Conservation (phyloP, 805 yeast species). For the Candida andamanensis region DNA sequence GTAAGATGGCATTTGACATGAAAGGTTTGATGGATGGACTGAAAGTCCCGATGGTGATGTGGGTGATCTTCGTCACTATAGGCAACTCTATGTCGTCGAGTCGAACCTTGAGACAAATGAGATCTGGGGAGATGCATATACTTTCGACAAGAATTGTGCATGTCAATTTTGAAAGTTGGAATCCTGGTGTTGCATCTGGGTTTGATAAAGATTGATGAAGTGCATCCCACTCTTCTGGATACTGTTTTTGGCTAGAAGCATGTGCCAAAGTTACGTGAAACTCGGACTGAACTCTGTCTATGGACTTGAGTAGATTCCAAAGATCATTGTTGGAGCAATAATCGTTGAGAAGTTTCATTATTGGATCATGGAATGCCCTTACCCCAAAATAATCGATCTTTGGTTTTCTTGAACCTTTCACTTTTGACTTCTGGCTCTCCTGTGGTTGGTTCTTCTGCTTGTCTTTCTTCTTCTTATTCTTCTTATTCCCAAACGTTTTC, state of each 20-base stretch:
- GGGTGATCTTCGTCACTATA: constrained; percentile 4
- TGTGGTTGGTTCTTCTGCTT: too few relatives aligned
- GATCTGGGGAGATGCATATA: constrained; percentile 14
- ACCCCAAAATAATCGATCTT: constrained; percentile 11
- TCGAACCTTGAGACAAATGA: constrained; percentile 52
- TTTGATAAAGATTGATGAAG: constrained; percentile 3
- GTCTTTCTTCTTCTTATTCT: constrained; percentile 18
- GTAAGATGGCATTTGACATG: constrained; percentile 10
- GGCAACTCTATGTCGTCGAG: constrained; percentile 12
- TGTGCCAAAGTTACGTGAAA: constrained; percentile 73
- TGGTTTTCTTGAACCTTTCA: too few relatives aligned
- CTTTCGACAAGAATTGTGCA: constrained; percentile 30
- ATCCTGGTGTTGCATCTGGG: constrained; percentile 9
- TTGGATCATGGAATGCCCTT: constrained; percentile 2
- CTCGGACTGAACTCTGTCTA: constrained; percentile 43
- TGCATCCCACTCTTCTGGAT: constrained; percentile 7
- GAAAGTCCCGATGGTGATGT: constrained; percentile 12
- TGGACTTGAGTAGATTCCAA: constrained; percentile 9
- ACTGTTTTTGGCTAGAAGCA: constrained; percentile 7
- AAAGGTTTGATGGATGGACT: constrained; percentile 9
- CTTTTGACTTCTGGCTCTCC: constrained; percentile 1
- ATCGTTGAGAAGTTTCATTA: constrained; percentile 6
- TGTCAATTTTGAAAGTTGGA: constrained; percentile 10
- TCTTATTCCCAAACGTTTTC: constrained; percentile 23
- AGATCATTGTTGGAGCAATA: constrained; percentile 13